phyloP scores from a whole-genome alignment of 768 basidiomycete species.

The Suillus fuscotomentosus region DNA sequence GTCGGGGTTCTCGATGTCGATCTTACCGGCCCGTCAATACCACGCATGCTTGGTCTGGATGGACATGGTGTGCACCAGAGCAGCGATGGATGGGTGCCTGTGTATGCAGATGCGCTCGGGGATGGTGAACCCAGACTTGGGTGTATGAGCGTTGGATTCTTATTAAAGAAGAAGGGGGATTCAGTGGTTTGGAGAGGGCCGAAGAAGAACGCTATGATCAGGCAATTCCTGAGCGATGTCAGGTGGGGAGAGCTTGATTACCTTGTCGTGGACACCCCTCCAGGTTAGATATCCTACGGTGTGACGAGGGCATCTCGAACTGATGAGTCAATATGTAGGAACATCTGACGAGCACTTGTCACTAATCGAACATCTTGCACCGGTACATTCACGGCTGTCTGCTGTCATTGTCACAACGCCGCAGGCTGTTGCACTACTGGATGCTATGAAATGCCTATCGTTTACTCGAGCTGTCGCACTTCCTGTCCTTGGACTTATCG shows the following conservation, averaged over 20 bases:
- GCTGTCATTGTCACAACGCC: conserved; percentile 96
- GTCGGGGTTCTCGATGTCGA: conserved; percentile 94
- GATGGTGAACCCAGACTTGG: conserved; percentile 68
- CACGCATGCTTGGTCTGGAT: conserved; percentile 92
- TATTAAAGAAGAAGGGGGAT: conserved; percentile 86
- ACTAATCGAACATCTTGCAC: conserved; percentile 89
- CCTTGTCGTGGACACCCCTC: conserved; percentile 93
- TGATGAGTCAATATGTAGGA: conserved; percentile 48
- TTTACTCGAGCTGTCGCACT: conserved; percentile 88
- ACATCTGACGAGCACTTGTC: conserved; percentile 99
- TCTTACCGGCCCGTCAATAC: conserved; percentile 92
- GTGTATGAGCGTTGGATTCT: conserved; percentile 97
- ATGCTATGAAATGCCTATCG: conserved; percentile 94
- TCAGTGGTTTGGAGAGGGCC: conserved; percentile 98
- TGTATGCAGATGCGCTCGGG: conserved; percentile 71
- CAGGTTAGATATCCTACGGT: conserved; percentile 55
- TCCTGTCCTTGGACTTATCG: conserved; percentile 88
- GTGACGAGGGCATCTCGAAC: conserved; percentile 6
- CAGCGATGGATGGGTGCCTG: conserved; percentile 96
- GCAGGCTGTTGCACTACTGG: conserved; percentile 93
- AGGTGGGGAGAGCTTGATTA: conserved; percentile 93
- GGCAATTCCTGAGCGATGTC: conserved; percentile 94
- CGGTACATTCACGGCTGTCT: conserved; percentile 72
- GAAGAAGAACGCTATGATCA: conserved; percentile 98
- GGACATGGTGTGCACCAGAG: conserved; percentile 88